Conservation (phyloP, 306 rosid genomes). For the Pachyrhizus erosus region DNA sequence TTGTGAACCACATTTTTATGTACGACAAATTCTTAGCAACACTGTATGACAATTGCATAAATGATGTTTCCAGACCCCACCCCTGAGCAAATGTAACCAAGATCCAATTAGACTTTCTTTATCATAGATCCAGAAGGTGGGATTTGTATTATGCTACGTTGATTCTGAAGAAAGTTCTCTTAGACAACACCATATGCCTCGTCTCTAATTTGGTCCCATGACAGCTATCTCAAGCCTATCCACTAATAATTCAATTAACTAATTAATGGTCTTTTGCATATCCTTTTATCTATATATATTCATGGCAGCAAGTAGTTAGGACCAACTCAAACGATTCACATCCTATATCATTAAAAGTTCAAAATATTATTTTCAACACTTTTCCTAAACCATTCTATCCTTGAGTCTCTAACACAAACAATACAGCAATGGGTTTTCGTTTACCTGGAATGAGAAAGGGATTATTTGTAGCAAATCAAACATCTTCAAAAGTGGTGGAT, state of each 20-base stretch:
- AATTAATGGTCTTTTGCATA: neutral
- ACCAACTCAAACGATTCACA: neutral
- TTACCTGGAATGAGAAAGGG: neutral
- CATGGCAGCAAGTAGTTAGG: neutral
- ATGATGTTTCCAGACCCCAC: neutral
- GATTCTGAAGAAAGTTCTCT: neutral
- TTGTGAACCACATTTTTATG: neutral
- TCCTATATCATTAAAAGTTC: slow-evolving; percentile 4
- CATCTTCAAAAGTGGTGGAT: neutral
- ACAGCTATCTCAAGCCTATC: neutral
- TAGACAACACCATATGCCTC: neutral
- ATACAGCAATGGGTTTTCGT: neutral
- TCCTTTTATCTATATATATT: neutral
- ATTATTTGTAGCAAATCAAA: neutral
- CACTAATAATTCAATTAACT: neutral
- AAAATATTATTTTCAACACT: slow-evolving; percentile 30
- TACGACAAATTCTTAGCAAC: neutral
- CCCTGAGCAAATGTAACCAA: neutral
- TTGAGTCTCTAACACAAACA: too few relatives aligned
- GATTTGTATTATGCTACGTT: neutral
- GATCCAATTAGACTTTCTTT: neutral
- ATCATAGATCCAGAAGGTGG: neutral
- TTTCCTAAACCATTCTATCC: neutral
- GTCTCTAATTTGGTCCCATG: neutral
- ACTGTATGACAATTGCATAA: neutral